A percentile compares a stretch with the other conserved stretches of the same genome.
phyloP scores from a whole-genome alignment of 257 asterid species.

The Fraxinus americana region DNA sequence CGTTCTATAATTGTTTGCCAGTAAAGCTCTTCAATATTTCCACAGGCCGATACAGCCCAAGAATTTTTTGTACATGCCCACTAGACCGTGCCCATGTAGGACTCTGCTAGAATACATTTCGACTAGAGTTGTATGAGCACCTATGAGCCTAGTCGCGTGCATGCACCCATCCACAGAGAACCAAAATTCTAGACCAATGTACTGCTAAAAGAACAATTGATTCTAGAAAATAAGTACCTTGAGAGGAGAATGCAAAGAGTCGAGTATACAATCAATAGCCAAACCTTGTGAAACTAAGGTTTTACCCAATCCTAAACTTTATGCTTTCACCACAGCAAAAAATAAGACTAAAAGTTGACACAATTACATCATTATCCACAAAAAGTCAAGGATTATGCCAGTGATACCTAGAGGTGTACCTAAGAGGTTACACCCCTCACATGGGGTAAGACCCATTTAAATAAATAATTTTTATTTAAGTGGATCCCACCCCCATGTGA shows the following conservation, averaged over 20 bases:
- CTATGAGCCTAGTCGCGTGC: neutral
- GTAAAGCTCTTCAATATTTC: neutral
- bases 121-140: neutral
- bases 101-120: no score
- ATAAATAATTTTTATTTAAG: no score
- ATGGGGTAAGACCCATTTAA: no score
- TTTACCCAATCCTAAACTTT: neutral
- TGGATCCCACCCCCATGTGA: no score
- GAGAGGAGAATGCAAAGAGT: neutral
- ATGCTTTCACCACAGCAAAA: neutral
- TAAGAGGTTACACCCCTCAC: no score
- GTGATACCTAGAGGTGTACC: no score
- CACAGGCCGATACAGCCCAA: neutral
- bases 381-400: slow-evolving; percentile 7
- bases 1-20: neutral
- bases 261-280: neutral
- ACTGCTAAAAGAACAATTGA: neutral
- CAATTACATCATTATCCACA: neutral
- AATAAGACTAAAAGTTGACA: neutral
- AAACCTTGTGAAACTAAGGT: neutral
- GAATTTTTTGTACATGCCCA: no score
- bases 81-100: no score
- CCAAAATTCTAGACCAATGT: neutral
- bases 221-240: neutral
- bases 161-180: neutral